phyloP scores from a whole-genome alignment of 169 alveolate species.

The Eimeria necatrix region DNA sequence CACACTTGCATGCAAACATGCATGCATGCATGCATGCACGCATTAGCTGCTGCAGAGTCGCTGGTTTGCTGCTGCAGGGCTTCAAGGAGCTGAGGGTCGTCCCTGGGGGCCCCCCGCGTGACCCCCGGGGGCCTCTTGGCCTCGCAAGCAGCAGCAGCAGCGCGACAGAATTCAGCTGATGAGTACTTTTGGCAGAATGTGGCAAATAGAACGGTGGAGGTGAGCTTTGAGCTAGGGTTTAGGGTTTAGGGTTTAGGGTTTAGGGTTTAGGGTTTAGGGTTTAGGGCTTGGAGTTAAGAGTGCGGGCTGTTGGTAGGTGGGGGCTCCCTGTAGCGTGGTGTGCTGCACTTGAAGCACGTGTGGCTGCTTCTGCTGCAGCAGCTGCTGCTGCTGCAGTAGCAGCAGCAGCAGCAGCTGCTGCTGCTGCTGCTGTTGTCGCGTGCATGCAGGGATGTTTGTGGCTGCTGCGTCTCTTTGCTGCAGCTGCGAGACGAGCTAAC shows the following conservation, averaged over 20 bases:
- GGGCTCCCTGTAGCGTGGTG: neutral
- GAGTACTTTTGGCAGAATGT: slow-evolving; percentile 13
- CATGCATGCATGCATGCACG: neutral
- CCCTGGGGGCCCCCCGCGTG: neutral
- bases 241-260: neutral
- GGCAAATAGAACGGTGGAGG: neutral
- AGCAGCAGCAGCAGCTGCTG: too few relatives aligned
- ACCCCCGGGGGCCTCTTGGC: slow-evolving; percentile 4
- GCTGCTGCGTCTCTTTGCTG: too few relatives aligned
- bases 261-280: slow-evolving; percentile 30
- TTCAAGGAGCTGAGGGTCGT: neutral
- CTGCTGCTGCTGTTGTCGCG: too few relatives aligned
- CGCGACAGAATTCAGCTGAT: neutral
- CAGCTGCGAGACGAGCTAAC: too few relatives aligned
- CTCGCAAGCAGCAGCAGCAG: slow-evolving; percentile 14
- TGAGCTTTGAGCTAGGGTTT: neutral
- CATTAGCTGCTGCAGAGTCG: neutral
- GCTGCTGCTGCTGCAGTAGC: too few relatives aligned
- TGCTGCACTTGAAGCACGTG: too few relatives aligned
- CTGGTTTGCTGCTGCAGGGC: neutral
- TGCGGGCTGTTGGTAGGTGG: too few relatives aligned
- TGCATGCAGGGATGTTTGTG: too few relatives aligned
- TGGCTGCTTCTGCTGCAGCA: too few relatives aligned
- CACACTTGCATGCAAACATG: neutral
- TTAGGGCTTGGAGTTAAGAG: neutral